Conservation (phyloP, 2,329 filamentous ascomycete species). For the Aureobasidium subglaciale region DNA sequence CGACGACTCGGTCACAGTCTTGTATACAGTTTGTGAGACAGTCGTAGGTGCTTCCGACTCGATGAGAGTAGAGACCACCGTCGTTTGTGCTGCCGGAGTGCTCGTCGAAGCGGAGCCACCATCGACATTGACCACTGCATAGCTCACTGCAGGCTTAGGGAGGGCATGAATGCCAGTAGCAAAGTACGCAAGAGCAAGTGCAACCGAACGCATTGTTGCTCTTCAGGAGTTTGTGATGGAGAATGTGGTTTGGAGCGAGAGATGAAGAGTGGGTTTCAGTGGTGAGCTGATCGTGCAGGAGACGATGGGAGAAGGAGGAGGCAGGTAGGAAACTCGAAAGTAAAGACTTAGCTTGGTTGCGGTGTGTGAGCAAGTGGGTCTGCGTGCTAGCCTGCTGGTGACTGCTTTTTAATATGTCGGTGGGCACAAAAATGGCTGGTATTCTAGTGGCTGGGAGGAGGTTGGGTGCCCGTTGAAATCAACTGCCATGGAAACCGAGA, state of each 20-base stretch:
- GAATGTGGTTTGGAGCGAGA: neutral
- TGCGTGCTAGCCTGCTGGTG: neutral
- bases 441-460: conserved; percentile 10
- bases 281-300: conserved; percentile 2
- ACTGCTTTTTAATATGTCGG: conserved; percentile 12
- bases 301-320: neutral
- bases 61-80: conserved; percentile 22
- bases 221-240: neutral
- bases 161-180: conserved; percentile 22
- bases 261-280: neutral
- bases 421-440: conserved; percentile 10
- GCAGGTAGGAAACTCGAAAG: neutral
- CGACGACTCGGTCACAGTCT: conserved; percentile 14
- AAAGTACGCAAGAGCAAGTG: conserved; percentile 22
- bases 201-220: conserved; percentile 11
- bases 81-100: conserved; percentile 17
- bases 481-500: conserved; percentile 11
- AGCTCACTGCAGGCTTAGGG: conserved; percentile 23
- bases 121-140: conserved; percentile 27
- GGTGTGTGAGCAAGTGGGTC: conserved; percentile 9
- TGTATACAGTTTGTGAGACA: conserved; percentile 5
- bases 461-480: conserved; percentile 6
- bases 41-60: conserved; percentile 15
- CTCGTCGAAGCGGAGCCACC: conserved; percentile 16
- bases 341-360: conserved; percentile 7